Percentiles rank a stretch among this genome's conserved stretches.
These are phyloP conservation scores for Allomyces macrogynus DNA, from an alignment of 192 early-diverging fungal species.

Conservation along the genomic window DNA sequence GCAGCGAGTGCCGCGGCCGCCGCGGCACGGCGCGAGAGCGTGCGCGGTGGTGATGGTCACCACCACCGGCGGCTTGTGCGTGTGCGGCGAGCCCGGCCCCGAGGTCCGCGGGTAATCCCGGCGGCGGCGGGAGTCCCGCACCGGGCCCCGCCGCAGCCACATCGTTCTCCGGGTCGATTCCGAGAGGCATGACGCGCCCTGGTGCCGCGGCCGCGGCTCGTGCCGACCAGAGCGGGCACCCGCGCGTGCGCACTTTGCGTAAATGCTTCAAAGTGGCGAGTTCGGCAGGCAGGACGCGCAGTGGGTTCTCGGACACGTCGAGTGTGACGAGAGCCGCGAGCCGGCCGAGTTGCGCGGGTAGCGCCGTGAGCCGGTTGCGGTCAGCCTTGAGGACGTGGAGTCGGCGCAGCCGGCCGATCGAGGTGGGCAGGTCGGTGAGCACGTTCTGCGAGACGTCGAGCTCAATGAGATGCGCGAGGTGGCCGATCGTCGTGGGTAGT, in stretches of 20 bases:
- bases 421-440: background rate
- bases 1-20: no score
- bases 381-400: background rate
- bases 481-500: background rate
- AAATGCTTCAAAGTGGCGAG: background rate
- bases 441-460: background rate
- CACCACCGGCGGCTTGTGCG: no score
- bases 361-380: constrained; percentile 4
- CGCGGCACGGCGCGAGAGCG: no score
- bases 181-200: no score
- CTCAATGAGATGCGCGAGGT: background rate
- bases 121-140: no score
- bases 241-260: background rate
- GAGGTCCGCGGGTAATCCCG: no score
- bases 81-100: no score
- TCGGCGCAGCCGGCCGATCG: background rate
- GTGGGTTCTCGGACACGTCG: constrained; percentile 4
- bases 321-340: constrained; percentile 6
- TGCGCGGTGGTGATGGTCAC: no score
- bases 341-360: constrained; percentile 5
- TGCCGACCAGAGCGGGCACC: background rate
- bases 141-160: no score
- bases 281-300: constrained; percentile 4
- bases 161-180: no score
- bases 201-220: no score